Evolutionary conservation across 2,329 filamentous ascomycete genomes (phyloP).

Genomic region (Geosmithia putterillii): DNA sequence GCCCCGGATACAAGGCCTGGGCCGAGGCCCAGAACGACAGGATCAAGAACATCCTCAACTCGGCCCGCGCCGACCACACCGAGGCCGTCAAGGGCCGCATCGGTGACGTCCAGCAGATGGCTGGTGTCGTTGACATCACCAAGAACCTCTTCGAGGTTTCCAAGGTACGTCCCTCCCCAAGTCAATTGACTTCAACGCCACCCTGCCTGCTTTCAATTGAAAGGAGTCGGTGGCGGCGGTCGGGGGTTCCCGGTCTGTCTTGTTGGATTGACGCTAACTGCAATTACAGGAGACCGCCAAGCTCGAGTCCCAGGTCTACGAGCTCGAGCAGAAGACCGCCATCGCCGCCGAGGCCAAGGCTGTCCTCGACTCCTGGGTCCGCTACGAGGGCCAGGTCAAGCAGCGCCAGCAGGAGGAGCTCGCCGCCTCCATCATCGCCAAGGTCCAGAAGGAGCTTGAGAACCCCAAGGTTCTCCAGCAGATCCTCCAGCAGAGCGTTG

Average conservation of each 20-base stretch:
- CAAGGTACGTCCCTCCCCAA: conserved; percentile 55
- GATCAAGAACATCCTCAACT: conserved; percentile 91
- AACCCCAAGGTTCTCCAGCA: conserved; percentile 95
- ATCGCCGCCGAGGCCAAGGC: conserved; percentile 86
- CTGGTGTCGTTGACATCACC: conserved; percentile 88
- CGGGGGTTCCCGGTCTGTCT: not conserved
- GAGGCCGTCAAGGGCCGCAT: conserved; percentile 91
- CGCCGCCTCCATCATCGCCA: conserved; percentile 83
- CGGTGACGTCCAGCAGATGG: conserved; percentile 87
- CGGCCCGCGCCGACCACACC: conserved; percentile 88
- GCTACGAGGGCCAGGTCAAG: conserved; percentile 98
- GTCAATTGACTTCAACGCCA: not conserved
- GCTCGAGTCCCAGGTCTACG: conserved; percentile 90
- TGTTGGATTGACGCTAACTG: not conserved
- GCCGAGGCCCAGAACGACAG: conserved; percentile 79
- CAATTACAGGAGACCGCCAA: conserved; percentile 73
- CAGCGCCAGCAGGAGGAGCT: conserved; percentile 96
- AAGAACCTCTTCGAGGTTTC: conserved; percentile 96
- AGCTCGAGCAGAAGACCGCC: conserved; percentile 93
- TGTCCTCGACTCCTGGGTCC: conserved; percentile 96
- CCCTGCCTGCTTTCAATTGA: not conserved
- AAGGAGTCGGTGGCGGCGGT: not conserved
- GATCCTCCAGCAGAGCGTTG: conserved; percentile 92
- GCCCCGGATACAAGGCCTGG: conserved; percentile 87
- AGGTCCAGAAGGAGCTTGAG: conserved; percentile 98